Evolutionary conservation across 2,329 filamentous ascomycete species (phyloP), one percentile per base, ranked within the genome.

Genomic region (Aspergillus sp.): DNA sequence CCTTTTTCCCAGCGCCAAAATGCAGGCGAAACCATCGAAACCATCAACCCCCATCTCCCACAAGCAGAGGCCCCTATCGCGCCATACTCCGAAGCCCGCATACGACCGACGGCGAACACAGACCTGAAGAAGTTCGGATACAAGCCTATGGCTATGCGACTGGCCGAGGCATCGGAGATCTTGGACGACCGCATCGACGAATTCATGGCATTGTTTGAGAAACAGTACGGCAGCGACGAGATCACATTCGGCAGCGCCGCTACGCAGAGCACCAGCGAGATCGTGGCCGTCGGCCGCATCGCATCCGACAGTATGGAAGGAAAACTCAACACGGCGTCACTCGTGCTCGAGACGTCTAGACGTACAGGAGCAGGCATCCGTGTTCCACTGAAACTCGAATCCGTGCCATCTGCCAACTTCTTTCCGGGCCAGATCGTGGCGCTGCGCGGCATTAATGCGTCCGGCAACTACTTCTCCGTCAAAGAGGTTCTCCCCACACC

Each of bases 371-470:
- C 89, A 64, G 95, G 93, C 4, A 80, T 91, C 59, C 86, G 95
- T 60, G 86, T 97, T 30, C 90, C 92, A 4, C 77, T 99, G 17
- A 91, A 91, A 65, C 80, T 97, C 59, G 85, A 89, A 62, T 84
- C 84, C 2, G 75, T 96, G 1, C 79, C 82, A 65, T 84, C 77
- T 1, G 95, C 90, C 77, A 89, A 91, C 72, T 91, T 98, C 80
- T 98, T 98, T 73, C 95, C 94, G 0, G 95, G 95, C 5, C 93
- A 98, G 73, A 92, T 98, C 55, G 91, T 96, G 30, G 95, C 94
- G 6, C 78, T 98, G 27, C 85, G 85, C 62, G 95, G 95, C 7
- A 92, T 88, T 68, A 99, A 99, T 73, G 88, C 92, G 19, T 92
- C 91, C 0, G 94, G 94, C 0, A 84, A 88, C 39, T 89, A 90